A percentile compares a stretch with the other conserved stretches of the same genome.
These are phyloP conservation scores for Penicillium paneum DNA, from an alignment of 2,329 filamentous ascomycete species.

Conservation along the genomic window DNA sequence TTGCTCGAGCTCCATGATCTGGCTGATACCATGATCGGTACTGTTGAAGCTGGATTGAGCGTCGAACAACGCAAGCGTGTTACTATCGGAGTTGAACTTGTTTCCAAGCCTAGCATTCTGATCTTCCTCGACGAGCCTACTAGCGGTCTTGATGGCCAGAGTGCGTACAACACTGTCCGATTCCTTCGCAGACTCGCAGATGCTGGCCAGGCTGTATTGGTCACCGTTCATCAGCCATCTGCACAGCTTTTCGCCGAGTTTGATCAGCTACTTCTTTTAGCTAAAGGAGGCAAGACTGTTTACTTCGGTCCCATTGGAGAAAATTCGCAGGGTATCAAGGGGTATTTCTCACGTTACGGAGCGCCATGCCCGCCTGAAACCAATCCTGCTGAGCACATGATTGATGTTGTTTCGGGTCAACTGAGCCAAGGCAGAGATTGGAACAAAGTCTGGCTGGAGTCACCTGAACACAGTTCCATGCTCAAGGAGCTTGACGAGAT, in stretches of 20 bases:
- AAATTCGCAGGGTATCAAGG: conserved; percentile 59
- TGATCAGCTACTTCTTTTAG: conserved; percentile 65
- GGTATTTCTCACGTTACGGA: conserved; percentile 65
- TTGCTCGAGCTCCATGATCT: conserved; percentile 61
- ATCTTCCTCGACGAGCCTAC: conserved; percentile 71
- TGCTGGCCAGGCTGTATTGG: conserved; percentile 65
- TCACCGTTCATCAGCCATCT: conserved; percentile 68
- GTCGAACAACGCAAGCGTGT: conserved; percentile 67
- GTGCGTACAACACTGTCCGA: conserved; percentile 62
- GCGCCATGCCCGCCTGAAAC: conserved; percentile 60
- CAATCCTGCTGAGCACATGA: conserved; percentile 61
- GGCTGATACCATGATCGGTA: conserved; percentile 60
- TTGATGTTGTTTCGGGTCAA: conserved; percentile 48
- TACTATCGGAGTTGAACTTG: conserved; percentile 69
- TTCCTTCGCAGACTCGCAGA: conserved; percentile 64
- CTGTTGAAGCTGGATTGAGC: conserved; percentile 45
- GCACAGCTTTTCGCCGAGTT: conserved; percentile 66
- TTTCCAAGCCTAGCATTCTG: conserved; percentile 63
- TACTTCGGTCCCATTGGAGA: conserved; percentile 68
- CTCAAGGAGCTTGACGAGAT: conserved; percentile 63
- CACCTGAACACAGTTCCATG: conserved; percentile 56
- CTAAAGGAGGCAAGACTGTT: conserved; percentile 65
- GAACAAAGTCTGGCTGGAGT: conserved; percentile 68
- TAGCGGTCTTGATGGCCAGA: conserved; percentile 65
- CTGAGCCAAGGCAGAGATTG: conserved; percentile 58